Base-by-base conservation (phyloP, 1,284 basidiomycete species). In the Porogramme epimiltina region DNA sequence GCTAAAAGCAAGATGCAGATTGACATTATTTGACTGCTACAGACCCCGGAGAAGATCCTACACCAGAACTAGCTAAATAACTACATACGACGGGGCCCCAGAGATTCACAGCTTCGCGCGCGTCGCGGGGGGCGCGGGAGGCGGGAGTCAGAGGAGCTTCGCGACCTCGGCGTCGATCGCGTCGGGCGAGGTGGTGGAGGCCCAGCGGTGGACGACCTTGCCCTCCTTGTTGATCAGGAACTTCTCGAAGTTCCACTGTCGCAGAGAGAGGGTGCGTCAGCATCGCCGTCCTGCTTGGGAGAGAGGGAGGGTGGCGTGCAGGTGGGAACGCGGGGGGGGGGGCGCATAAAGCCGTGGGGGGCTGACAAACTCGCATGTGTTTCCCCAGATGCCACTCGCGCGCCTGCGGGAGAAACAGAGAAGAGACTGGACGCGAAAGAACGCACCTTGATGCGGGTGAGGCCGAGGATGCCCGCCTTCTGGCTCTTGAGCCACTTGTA, bases 401-500 rank as follows among this genome's bases (percentile, higher is more conserved):
- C 28, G 28, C 8, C 28, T 24, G 22, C 11, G 6, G 18, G 3
- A 8, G 10, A 11, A 24, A 19, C 11, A 26, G 25, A 33, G 18
- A 18, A n/a, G 18, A 2, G 25, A 33, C 16, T 3, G 20, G 40
- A 51, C 19, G 20, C 22, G 42, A 18, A 25, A n/a, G 25, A 10
- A 68, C 74, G 13, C 49, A 85, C 87, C 81, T 93, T 92, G 74
- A 93, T 91, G 47, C 87, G 78, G 18, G 81, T 79, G 46, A 91
- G 71, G 25, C 91, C 89, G 42, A 93, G 68, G 37, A 92, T 62
- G 8, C 90, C 90, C 2, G 85, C 58, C 71, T 91, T 90, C 71
- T 91, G 74, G 41, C 75, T 73, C 79, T 96, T 96, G 63, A 96
- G 81, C 82, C 85, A 95, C 55, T 89, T 82, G 76, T 84, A 95